A percentile compares a stretch with the other conserved stretches of the same genome.
These are phyloP conservation scores for Dactylellina drechsleri DNA, from an alignment of 2,329 filamentous ascomycete species.

Conservation along the genomic window DNA sequence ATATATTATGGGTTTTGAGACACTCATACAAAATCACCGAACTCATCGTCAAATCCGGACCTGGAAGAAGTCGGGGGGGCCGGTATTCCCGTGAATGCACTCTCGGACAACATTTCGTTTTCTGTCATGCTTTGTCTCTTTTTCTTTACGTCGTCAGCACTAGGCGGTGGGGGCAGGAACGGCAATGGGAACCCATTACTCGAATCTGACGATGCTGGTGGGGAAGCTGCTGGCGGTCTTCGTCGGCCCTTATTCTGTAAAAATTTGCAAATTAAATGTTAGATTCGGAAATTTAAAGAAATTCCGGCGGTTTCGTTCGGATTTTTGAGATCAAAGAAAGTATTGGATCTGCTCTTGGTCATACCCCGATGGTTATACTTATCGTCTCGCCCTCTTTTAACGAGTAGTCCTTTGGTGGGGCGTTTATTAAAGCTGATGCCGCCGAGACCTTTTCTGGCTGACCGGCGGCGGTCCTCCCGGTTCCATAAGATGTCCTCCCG, in stretches of 20 bases:
- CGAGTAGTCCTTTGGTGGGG: conserved; percentile 74
- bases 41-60: conserved; percentile 85
- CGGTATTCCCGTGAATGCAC: conserved; percentile 45
- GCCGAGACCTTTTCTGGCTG: conserved; percentile 26
- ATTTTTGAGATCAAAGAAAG: background rate
- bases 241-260: conserved; percentile 58
- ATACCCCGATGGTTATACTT: conserved; percentile 77
- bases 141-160: conserved; percentile 70
- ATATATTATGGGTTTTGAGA: background rate
- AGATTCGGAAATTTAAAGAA: background rate
- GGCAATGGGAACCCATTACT: conserved; percentile 76
- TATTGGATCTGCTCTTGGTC: conserved; percentile 2
- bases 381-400: conserved; percentile 91
- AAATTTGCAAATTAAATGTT: background rate
- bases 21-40: conserved; percentile 78
- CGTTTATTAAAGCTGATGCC: conserved; percentile 18
- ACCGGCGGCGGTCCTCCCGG: conserved; percentile 58
- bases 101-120: conserved; percentile 41
- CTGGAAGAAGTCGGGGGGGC: conserved; percentile 63
- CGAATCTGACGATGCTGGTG: conserved; percentile 60
- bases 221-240: conserved; percentile 54
- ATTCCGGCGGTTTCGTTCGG: background rate
- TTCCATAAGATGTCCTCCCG: conserved; percentile 58
- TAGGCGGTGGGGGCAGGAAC: conserved; percentile 75
- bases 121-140: conserved; percentile 68